Evolutionary conservation across 108 stramenopile genomes (phyloP), one percentile per base, ranked within the genome.

Genomic region (Stephanodiscus minutulus): DNA sequence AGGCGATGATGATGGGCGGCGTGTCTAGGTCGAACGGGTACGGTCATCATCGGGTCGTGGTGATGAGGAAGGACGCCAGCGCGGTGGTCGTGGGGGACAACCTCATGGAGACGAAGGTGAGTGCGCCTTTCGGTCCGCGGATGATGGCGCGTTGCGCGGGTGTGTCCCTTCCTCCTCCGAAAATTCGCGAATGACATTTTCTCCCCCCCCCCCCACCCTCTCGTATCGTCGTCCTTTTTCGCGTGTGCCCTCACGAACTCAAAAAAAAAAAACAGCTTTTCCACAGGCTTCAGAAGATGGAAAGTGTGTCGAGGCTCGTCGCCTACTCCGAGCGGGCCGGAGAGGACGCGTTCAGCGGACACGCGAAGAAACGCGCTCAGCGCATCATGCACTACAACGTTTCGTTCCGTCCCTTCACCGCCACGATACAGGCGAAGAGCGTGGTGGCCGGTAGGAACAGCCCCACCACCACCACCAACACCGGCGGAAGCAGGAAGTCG

Each of bases 381-480:
- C 77, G 88, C 48, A 90, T 92, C 87, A 95, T 95, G 91, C 93
- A 95, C 49, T 95, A 95, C 66, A 79, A 87, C 55, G 87, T 95
- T 5, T 89, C 88, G 24, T 76, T 95, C 27, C 85, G 88, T 21
- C 94, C 94, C 5, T 95, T 95, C 76, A 85, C 89, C 8, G 94
- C 94, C 11, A 95, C 94, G 7, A 89, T 95, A 25, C 82, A 85
- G 41, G 64, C 80, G 21, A 48, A 47, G 5, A 76, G 63, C 48
- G 39, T 39, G 11, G 8, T 9, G 35, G 20, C 20, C 18, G 52
- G 52, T 28, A 13, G 25, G 7, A 12, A 11, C 25, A 27, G 27
- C 25, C 11, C 10, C 54, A 25, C 10, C 54, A 22, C n/a, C n/a
- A n/a, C n/a, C n/a, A n/a, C n/a, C n/a, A n/a, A n/a, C n/a, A n/a